These are phyloP conservation scores for Penicillium simplicissimum DNA, from an alignment of 495 filamentous ascomycete species.

Conservation along the genomic window DNA sequence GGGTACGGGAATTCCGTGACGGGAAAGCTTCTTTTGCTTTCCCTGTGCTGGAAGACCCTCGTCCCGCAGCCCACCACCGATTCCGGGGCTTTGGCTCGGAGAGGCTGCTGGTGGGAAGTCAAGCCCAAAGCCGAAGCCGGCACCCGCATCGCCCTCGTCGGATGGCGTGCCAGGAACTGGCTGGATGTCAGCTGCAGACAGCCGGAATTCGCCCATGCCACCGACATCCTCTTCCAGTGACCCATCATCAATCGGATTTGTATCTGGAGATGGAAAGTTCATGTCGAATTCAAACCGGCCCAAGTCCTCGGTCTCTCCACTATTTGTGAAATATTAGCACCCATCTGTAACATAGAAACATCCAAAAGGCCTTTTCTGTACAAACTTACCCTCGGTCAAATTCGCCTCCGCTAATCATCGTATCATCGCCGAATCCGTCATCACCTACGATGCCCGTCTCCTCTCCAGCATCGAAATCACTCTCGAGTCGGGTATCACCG, in stretches of 20 bases:
- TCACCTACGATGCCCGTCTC: slow-evolving; percentile 43
- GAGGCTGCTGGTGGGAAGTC: slow-evolving; percentile 31
- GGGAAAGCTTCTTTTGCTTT: slow-evolving; percentile 63
- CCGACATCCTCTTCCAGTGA: slow-evolving; percentile 32
- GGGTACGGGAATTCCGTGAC: slow-evolving; percentile 72
- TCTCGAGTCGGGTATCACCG: slow-evolving; percentile 47
- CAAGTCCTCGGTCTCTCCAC: slow-evolving; percentile 50
- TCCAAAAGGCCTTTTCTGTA: not conserved
- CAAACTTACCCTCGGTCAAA: slow-evolving; percentile 46
- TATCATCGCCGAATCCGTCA: slow-evolving; percentile 36
- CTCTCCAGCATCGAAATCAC: slow-evolving; percentile 51
- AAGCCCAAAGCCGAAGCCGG: slow-evolving; percentile 36
- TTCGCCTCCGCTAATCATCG: slow-evolving; percentile 35
- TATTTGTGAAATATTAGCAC: slow-evolving; percentile 35
- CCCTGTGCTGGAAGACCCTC: slow-evolving; percentile 28
- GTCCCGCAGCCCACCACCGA: slow-evolving; percentile 47
- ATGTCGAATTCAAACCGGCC: slow-evolving; percentile 47
- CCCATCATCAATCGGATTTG: slow-evolving; percentile 35
- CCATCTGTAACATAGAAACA: slow-evolving; percentile 13
- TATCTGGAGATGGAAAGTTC: slow-evolving; percentile 43
- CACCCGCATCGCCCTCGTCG: slow-evolving; percentile 27
- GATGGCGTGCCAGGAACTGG: slow-evolving; percentile 23
- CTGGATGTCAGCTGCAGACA: slow-evolving; percentile 37
- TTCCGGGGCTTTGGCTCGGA: slow-evolving; percentile 39
- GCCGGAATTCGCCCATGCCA: slow-evolving; percentile 44